These are phyloP conservation scores for Vigna trinervia DNA, from an alignment of 306 rosid genomes.

Conservation along the genomic window DNA sequence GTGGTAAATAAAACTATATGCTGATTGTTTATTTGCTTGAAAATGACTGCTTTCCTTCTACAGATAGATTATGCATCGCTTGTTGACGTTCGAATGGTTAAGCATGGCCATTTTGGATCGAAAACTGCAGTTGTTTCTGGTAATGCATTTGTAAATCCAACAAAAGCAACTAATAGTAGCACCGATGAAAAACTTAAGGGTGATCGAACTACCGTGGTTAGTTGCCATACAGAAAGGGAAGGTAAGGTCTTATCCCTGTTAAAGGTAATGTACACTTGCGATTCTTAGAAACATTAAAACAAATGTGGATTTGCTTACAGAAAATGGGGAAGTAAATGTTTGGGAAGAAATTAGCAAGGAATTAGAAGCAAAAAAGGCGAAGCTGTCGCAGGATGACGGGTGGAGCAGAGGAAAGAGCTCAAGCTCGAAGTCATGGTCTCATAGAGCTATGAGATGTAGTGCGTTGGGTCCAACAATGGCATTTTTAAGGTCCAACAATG, in stretches of 20 bases:
- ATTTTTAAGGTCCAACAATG: constrained; percentile 68
- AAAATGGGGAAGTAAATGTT: constrained; percentile 63
- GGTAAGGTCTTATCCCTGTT: constrained; percentile 43
- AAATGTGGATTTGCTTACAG: constrained; percentile 52
- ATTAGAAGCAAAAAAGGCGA: constrained; percentile 72
- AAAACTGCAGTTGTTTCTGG: constrained; percentile 35
- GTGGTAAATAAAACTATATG: constrained; percentile 1
- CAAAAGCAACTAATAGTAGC: constrained; percentile 44
- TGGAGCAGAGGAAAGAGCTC: constrained; percentile 65
- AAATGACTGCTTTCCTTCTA: constrained; percentile 40
- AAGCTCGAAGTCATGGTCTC: constrained; percentile 65
- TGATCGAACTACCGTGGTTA: constrained; percentile 42
- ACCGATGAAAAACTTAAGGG: constrained; percentile 12
- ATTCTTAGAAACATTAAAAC: constrained; percentile 29
- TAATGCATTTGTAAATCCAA: constrained; percentile 26
- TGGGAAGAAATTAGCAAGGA: constrained; percentile 87
- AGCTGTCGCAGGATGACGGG: constrained; percentile 60
- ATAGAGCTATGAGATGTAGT: constrained; percentile 75
- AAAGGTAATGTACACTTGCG: constrained; percentile 54
- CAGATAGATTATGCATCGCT: constrained; percentile 50
- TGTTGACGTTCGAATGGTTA: constrained; percentile 50
- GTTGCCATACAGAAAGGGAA: constrained; percentile 44
- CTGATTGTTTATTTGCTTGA: constrained; percentile 29
- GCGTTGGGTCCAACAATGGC: constrained; percentile 92
- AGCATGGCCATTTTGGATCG: constrained; percentile 39